A percentile compares a stretch with the other conserved stretches of the same genome.
Evolutionary conservation across 192 early-diverging fungal species (phyloP).

Genomic region (Kickxella alabastrina): DNA sequence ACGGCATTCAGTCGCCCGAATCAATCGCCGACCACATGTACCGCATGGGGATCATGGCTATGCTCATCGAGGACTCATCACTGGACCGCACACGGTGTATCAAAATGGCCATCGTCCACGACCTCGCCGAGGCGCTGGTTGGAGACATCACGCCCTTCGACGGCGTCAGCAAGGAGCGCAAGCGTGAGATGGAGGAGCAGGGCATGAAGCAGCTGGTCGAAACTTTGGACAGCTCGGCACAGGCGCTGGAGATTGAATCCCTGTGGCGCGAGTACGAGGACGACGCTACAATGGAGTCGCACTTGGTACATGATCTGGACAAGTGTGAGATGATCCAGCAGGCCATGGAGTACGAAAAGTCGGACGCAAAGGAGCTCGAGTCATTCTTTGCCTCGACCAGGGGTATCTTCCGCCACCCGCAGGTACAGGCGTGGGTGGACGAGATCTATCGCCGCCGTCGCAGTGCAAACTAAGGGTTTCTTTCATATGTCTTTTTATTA

Average conservation of each 20-base stretch:
- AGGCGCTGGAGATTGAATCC: slow-evolving; percentile 66
- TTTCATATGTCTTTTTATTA: too few species aligned
- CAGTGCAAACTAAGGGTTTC: too few species aligned
- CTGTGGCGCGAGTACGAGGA: slow-evolving; percentile 90
- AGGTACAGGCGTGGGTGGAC: slow-evolving; percentile 78
- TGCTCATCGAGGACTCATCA: slow-evolving; percentile 70
- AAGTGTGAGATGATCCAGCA: slow-evolving; percentile 97
- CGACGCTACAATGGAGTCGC: slow-evolving; percentile 65
- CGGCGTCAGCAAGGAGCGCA: slow-evolving; percentile 74
- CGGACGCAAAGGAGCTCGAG: slow-evolving; percentile 59
- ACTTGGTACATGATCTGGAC: slow-evolving; percentile 86
- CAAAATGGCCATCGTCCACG: slow-evolving; percentile 93
- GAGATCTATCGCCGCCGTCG: slow-evolving; percentile 57
- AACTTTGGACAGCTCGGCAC: slow-evolving; percentile 53
- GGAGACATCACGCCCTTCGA: slow-evolving; percentile 89
- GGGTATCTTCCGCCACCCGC: slow-evolving; percentile 81
- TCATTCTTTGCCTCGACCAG: slow-evolving; percentile 77
- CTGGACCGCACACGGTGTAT: slow-evolving; percentile 67
- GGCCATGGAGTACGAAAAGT: slow-evolving; percentile 86
- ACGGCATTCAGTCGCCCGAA: slow-evolving; percentile 66
- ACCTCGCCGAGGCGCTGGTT: slow-evolving; percentile 70
- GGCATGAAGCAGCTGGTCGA: slow-evolving; percentile 51
- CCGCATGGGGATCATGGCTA: slow-evolving; percentile 86
- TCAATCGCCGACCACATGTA: slow-evolving; percentile 96
- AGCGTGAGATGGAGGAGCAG: slow-evolving; percentile 61